Evolutionary conservation across 805 yeast species (phyloP), one percentile per base, ranked within the genome.

Genomic region (Candida peoriensis): DNA sequence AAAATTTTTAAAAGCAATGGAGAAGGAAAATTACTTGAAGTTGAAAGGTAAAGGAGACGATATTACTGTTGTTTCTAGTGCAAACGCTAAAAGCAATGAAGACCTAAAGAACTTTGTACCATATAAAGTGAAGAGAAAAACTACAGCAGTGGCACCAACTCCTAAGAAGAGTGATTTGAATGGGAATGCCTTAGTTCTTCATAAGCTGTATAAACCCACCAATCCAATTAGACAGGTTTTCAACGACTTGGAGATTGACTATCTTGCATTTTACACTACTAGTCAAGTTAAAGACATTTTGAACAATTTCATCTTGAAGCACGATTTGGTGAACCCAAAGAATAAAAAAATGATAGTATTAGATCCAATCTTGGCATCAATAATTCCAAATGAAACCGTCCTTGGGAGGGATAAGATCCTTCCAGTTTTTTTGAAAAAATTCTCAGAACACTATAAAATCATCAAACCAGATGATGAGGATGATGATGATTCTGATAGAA

Each of bases 41-140:
- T 55, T 80, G 18, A 86, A 88, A 46, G 97, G 95, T 7, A 84
- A 86, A 50, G 93, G 80, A 24, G 96, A 89, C 39, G 94, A 84
- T 49, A 61, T 88, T 19, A 68, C 72, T 1, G 64, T 90, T 15
- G 63, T 69, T 2, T 63, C 71, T 7, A 47, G 73, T 1, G 74
- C 77, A 20, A 70, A 68, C 12, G 61, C 60, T 19, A 60, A 61
- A 0, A 58, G 61, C 21, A 72, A 74, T 34, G 67, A 63, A 14
- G 63, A 60, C 24, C 60, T 88, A 18, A 72, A 67, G 24, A 68
- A 67, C 28, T 87, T 85, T 58, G 78, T 73, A 2, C 76, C 90
- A 4, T 86, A 82, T 54, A 77, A 44, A 33, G 38, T 47, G n/a
- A 48, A 46, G 33, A 45, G 39, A 28, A 13, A 37, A 3, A 73